A percentile compares a stretch with the other conserved stretches of the same genome.
Conservation (phyloP, 2,329 filamentous ascomycete species). For the Trichothecium sympodiale region DNA sequence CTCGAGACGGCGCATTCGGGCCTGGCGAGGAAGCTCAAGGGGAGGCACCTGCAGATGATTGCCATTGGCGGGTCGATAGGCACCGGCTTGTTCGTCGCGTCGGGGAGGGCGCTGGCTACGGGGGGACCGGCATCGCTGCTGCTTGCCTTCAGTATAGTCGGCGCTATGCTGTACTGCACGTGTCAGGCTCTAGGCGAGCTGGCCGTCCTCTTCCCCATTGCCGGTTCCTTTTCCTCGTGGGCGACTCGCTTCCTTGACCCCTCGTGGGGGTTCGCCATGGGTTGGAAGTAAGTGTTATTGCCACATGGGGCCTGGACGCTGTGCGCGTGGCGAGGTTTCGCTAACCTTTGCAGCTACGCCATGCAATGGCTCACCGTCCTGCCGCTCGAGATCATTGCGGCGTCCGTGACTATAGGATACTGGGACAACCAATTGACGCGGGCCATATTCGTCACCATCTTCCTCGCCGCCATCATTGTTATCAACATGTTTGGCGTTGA, state of each 20-base stretch:
- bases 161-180: constrained; percentile 82
- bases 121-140: constrained; percentile 72
- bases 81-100: constrained; percentile 80
- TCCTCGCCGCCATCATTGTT: constrained; percentile 60
- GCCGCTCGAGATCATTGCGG: constrained; percentile 78
- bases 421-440: constrained; percentile 58
- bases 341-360: constrained; percentile 53
- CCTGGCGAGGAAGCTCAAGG: constrained; percentile 67
- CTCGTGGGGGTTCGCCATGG: constrained; percentile 92
- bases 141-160: constrained; percentile 69
- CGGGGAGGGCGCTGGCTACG: constrained; percentile 55
- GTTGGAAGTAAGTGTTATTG: constrained; percentile 67
- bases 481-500: constrained; percentile 88
- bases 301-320: not conserved
- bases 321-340: too few species aligned
- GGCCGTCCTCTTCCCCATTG: constrained; percentile 80
- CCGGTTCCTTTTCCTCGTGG: constrained; percentile 85
- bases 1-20: constrained; percentile 67
- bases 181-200: constrained; percentile 88
- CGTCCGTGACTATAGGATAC: constrained; percentile 72
- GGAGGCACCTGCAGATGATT: constrained; percentile 91
- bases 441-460: constrained; percentile 73
- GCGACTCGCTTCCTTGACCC: constrained; percentile 88
- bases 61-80: constrained; percentile 88
- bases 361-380: constrained; percentile 79